phyloP scores from a whole-genome alignment of 345 rosid species.

The Euphorbia peplus region DNA sequence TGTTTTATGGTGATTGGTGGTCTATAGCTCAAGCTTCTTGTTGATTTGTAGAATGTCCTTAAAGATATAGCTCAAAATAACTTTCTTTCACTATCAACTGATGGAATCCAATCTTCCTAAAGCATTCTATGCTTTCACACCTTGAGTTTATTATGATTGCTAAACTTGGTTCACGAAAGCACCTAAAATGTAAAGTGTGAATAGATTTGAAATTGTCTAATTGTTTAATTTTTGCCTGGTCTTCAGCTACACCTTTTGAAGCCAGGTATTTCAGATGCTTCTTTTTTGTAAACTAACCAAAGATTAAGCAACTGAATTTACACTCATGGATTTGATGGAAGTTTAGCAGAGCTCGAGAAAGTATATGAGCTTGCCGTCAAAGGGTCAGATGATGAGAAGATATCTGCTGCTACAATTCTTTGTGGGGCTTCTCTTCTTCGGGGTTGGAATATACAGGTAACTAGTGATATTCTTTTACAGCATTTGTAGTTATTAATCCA shows the following conservation, averaged over 20 bases:
- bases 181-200: conserved; percentile 10
- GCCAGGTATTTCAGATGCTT: conserved; percentile 64
- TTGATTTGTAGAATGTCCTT: background rate
- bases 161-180: conserved; percentile 9
- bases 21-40: too few species aligned
- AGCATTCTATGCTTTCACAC: background rate
- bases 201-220: conserved; percentile 14
- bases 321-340: conserved; percentile 88
- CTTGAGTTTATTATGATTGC: conserved; percentile 7
- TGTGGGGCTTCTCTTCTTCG: conserved; percentile 93
- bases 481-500: background rate
- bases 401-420: conserved; percentile 84
- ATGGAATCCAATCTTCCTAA: background rate
- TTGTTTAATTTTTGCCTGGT: conserved; percentile 39
- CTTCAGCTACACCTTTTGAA: conserved; percentile 61
- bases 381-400: conserved; percentile 89
- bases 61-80: conserved; percentile 13
- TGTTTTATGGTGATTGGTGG: background rate
- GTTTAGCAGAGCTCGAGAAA: conserved; percentile 95
- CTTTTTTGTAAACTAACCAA: conserved; percentile 65
- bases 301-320: conserved; percentile 76
- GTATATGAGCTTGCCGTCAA: conserved; percentile 79
- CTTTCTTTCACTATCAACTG: background rate
- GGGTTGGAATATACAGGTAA: conserved; percentile 96
- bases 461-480: conserved; percentile 4